A percentile compares a stretch with the other conserved stretches of the same genome.
Evolutionary conservation across 2,329 filamentous ascomycete species (phyloP).

Genomic region (Fusarium sp.): DNA sequence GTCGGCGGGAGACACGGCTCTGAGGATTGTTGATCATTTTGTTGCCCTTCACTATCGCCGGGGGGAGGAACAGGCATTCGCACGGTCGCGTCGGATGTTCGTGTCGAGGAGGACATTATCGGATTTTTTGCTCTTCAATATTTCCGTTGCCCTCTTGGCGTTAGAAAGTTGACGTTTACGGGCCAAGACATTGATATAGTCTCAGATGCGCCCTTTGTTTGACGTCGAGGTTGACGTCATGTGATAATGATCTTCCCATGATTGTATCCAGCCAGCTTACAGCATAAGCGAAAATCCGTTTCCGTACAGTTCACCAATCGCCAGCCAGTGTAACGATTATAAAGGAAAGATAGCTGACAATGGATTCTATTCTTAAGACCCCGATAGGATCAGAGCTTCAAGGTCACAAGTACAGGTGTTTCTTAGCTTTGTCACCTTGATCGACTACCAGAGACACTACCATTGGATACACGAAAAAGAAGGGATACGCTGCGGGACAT

Average conservation of each 20-base stretch:
- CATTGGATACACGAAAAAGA: too few species aligned
- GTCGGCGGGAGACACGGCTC: conserved; percentile 40
- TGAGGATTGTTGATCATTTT: not conserved
- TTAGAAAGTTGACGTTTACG: not conserved
- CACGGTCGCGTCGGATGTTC: not conserved
- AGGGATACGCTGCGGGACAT: too few species aligned
- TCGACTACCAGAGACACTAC: too few species aligned
- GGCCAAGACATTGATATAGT: not conserved
- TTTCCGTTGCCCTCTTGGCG: not conserved
- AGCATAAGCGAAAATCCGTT: too few species aligned
- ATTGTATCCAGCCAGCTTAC: too few species aligned
- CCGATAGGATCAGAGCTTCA: too few species aligned
- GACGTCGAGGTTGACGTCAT: conserved; percentile 19
- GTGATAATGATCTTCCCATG: not conserved
- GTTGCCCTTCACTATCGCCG: not conserved
- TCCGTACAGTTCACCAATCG: too few species aligned
- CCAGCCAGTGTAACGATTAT: too few species aligned
- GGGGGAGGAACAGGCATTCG: not conserved
- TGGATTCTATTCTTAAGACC: too few species aligned
- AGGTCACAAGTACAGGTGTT: too few species aligned
- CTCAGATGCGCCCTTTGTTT: conserved; percentile 13
- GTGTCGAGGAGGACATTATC: not conserved
- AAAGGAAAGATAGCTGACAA: too few species aligned
- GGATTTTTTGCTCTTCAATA: not conserved
- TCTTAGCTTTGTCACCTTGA: too few species aligned